phyloP scores from a whole-genome alignment of 2,329 filamentous ascomycete species.

The Lachnellula hyalina region DNA sequence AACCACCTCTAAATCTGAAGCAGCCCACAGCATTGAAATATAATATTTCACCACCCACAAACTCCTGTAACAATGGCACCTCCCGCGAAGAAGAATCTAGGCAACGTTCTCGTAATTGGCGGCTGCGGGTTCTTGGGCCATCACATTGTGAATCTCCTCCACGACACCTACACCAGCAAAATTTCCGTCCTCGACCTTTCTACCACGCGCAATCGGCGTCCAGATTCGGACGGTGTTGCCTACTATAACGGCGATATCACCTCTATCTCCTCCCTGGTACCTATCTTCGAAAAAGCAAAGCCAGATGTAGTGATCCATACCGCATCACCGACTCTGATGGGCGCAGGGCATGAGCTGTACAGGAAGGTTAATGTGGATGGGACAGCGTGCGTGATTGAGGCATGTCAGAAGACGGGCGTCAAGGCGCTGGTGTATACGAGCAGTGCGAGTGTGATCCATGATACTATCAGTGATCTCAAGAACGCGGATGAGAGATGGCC shows the following conservation, averaged over 20 bases:
- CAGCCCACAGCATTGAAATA: neutral
- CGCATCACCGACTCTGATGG: slow-evolving; percentile 61
- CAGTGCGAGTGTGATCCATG: slow-evolving; percentile 79
- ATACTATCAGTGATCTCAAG: slow-evolving; percentile 71
- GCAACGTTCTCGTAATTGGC: slow-evolving; percentile 72
- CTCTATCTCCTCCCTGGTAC: slow-evolving; percentile 52
- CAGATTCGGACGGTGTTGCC: slow-evolving; percentile 47
- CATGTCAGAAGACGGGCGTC: slow-evolving; percentile 64
- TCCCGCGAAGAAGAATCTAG: slow-evolving; percentile 37
- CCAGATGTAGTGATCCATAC: slow-evolving; percentile 90
- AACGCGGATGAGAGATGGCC: slow-evolving; percentile 85
- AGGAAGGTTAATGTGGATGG: slow-evolving; percentile 84
- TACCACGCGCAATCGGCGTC: slow-evolving; percentile 61
- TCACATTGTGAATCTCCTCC: slow-evolving; percentile 70
- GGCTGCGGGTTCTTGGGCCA: slow-evolving; percentile 82
- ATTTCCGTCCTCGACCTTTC: slow-evolving; percentile 70
- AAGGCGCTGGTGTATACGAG: slow-evolving; percentile 87
- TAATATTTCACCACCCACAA: neutral
- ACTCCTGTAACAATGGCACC: slow-evolving; percentile 11
- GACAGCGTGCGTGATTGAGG: slow-evolving; percentile 71
- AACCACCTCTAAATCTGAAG: neutral
- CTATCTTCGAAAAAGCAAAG: slow-evolving; percentile 58
- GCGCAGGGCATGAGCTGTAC: slow-evolving; percentile 57
- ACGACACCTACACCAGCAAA: slow-evolving; percentile 50
- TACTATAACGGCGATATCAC: slow-evolving; percentile 80